These are phyloP conservation scores for Pelargonium nanum DNA, from an alignment of 345 rosid species.

Conservation along the genomic window DNA sequence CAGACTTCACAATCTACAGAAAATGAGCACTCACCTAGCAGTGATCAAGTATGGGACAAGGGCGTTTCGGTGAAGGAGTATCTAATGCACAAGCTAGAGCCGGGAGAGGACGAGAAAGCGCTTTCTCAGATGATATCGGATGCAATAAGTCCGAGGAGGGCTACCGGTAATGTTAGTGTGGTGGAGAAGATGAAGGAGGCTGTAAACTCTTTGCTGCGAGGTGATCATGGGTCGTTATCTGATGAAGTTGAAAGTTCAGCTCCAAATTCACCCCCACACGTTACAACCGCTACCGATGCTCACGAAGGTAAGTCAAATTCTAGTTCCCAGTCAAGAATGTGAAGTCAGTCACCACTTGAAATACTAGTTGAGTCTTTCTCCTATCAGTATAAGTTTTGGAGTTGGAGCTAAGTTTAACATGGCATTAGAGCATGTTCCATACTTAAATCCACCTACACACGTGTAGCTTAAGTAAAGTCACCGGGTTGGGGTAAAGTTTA, in stretches of 20 bases:
- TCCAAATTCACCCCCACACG: slow-evolving; percentile 18
- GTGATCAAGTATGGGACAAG: slow-evolving; percentile 42
- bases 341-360: no score
- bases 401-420: no score
- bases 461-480: no score
- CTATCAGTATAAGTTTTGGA: no score
- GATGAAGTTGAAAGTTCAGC: slow-evolving; percentile 13
- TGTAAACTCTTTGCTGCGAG: slow-evolving; percentile 33
- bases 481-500: no score
- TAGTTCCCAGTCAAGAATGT: neutral
- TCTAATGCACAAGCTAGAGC: slow-evolving; percentile 49
- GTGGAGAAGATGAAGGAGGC: slow-evolving; percentile 36
- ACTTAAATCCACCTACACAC: no score
- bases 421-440: no score
- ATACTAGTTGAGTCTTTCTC: no score
- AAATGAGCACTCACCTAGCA: neutral
- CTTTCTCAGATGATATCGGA: slow-evolving; percentile 51
- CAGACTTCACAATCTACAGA: neutral
- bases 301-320: slow-evolving; percentile 31
- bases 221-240: slow-evolving; percentile 15
- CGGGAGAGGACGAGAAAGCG: slow-evolving; percentile 66
- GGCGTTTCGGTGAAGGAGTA: slow-evolving; percentile 82
- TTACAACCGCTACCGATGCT: slow-evolving; percentile 30
- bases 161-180: slow-evolving; percentile 24
- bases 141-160: slow-evolving; percentile 48